These are phyloP conservation scores for Aphanocladium album DNA, from an alignment of 2,329 filamentous ascomycete genomes.

Conservation along the genomic window DNA sequence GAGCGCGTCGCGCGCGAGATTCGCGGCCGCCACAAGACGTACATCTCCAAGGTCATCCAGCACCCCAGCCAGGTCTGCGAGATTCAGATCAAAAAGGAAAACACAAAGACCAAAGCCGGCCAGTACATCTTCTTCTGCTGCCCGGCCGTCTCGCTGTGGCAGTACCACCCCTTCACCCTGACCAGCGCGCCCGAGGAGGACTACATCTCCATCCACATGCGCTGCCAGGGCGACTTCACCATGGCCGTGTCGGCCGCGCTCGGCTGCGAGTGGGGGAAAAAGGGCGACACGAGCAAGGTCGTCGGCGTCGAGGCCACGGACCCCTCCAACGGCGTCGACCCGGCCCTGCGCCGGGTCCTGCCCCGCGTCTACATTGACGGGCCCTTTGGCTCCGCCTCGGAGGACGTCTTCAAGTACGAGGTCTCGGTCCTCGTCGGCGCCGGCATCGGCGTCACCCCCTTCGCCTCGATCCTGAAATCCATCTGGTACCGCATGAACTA, in stretches of 20 bases:
- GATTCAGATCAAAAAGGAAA: conserved; percentile 87
- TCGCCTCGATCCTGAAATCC: conserved; percentile 81
- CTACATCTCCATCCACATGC: conserved; percentile 82
- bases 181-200: conserved; percentile 86
- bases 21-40: conserved; percentile 75
- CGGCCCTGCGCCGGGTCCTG: conserved; percentile 65
- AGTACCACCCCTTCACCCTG: conserved; percentile 83
- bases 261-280: conserved; percentile 66
- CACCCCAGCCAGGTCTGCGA: conserved; percentile 85
- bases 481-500: conserved; percentile 95
- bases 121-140: conserved; percentile 90
- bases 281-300: conserved; percentile 55
- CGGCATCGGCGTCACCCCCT: conserved; percentile 81
- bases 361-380: conserved; percentile 80
- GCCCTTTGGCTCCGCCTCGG: conserved; percentile 78
- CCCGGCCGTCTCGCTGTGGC: conserved; percentile 79
- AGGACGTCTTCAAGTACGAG: conserved; percentile 88
- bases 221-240: conserved; percentile 79
- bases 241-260: conserved; percentile 62
- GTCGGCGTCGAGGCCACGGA: conserved; percentile 58
- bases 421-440: conserved; percentile 73
- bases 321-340: conserved; percentile 55
- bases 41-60: conserved; percentile 83
- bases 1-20: conserved; percentile 75
- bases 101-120: conserved; percentile 74